These are phyloP conservation scores for Diacronema lutheri DNA, from an alignment of 78 protist genomes.

Conservation along the genomic window DNA sequence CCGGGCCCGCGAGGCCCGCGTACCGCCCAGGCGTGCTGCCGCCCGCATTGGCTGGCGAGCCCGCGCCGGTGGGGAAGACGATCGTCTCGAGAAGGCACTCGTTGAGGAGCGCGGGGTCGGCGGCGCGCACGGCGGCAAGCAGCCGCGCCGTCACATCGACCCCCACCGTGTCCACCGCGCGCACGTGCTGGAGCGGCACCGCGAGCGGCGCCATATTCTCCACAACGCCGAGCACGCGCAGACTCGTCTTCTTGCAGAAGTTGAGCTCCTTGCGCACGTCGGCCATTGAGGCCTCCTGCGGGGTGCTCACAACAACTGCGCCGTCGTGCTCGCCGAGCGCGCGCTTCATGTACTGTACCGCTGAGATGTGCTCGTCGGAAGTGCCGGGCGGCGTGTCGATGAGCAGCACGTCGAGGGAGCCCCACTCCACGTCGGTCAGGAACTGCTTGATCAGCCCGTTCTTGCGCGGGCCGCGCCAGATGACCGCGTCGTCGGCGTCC, in stretches of 20 bases:
- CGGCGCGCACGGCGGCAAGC: background rate
- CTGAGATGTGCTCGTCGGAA: conserved; percentile 97
- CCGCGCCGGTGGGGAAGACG: background rate
- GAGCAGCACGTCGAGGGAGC: conserved; percentile 89
- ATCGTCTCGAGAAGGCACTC: background rate
- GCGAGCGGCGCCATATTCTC: conserved; percentile 94
- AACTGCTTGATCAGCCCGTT: conserved; percentile 95
- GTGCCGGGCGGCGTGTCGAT: conserved; percentile 99
- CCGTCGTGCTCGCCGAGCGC: conserved; percentile 60
- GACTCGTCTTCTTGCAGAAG: conserved; percentile 83
- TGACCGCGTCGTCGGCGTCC: conserved; percentile 87
- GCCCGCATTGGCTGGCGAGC: background rate
- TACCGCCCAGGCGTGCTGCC: background rate
- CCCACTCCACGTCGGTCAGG: conserved; percentile 95
- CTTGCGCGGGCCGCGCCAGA: conserved; percentile 98
- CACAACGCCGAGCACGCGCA: conserved; percentile 92
- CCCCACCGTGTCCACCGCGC: background rate
- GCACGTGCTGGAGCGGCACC: background rate
- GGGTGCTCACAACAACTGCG: conserved; percentile 97
- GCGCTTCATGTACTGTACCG: conserved; percentile 67
- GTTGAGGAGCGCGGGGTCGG: background rate
- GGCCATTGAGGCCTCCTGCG: conserved; percentile 83
- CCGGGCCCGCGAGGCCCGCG: conserved; percentile 14
- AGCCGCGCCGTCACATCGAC: background rate
- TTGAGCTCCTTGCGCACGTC: conserved; percentile 92